Percentiles rank a stretch among this genome's conserved stretches.
phyloP scores from a whole-genome alignment of 805 yeast species.

The Metschnikowia drakensbergensis region DNA sequence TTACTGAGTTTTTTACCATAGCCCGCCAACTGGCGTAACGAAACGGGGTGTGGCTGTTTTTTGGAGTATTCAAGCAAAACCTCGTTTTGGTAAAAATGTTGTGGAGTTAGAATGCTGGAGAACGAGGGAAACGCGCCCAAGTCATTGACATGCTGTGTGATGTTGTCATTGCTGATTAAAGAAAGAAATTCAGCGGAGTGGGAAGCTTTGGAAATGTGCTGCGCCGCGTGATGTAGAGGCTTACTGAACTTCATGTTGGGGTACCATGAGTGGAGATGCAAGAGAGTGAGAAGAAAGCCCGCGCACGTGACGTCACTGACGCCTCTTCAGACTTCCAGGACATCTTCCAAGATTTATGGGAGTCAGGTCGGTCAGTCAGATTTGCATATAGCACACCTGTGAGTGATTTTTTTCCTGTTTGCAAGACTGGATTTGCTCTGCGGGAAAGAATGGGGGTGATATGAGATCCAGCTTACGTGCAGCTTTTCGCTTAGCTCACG shows the following conservation, averaged over 20 bases:
- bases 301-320: not conserved
- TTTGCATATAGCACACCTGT: no score
- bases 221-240: conserved; percentile 3
- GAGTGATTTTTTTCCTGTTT: no score
- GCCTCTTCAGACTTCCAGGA: no score
- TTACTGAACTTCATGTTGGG: not conserved
- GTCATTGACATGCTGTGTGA: conserved; percentile 29
- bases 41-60: conserved; percentile 80
- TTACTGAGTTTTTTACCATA: conserved; percentile 76
- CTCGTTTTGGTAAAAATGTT: conserved; percentile 84
- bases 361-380: no score
- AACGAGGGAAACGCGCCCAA: conserved; percentile 42
- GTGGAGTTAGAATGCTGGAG: conserved; percentile 45
- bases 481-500: no score
- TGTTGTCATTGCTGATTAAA: conserved; percentile 26
- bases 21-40: conserved; percentile 84
- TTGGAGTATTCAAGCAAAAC: conserved; percentile 59
- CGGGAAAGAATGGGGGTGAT: no score
- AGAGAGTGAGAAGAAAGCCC: not conserved
- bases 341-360: no score
- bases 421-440: no score
- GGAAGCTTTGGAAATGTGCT: conserved; percentile 26
- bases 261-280: not conserved
- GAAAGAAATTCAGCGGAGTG: conserved; percentile 35
- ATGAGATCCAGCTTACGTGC: no score